A percentile compares a stretch with the other conserved stretches of the same genome.
These are phyloP conservation scores for Pseudocercospora musae DNA, from an alignment of 2,329 filamentous ascomycete species.

Conservation along the genomic window DNA sequence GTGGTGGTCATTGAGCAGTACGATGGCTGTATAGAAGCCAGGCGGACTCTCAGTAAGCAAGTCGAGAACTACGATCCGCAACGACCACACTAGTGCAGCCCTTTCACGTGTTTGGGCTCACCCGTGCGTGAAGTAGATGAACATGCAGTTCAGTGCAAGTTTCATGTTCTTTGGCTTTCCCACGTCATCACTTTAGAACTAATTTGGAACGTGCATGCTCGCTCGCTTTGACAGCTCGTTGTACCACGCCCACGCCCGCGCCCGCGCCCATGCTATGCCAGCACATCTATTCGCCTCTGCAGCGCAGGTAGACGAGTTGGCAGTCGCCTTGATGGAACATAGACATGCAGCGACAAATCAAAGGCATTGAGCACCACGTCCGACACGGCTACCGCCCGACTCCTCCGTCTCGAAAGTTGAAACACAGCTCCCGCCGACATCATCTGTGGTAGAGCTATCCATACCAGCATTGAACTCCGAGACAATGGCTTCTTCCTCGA, in stretches of 20 bases:
- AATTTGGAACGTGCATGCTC: not conserved
- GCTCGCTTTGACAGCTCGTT: not conserved
- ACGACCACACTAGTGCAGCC: not conserved
- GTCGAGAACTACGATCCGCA: not conserved
- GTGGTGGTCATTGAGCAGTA: too few relatives aligned
- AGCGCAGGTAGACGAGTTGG: not conserved
- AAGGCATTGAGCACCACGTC: not conserved
- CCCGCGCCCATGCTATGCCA: too few relatives aligned
- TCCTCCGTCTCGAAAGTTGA: not conserved
- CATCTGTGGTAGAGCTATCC: not conserved
- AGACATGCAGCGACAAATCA: not conserved
- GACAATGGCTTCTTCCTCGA: conserved; percentile 10
- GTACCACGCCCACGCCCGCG: not conserved
- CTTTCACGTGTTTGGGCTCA: not conserved
- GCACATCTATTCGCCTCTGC: not conserved
- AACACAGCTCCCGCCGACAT: not conserved
- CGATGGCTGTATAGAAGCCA: not conserved
- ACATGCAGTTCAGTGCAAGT: too few relatives aligned
- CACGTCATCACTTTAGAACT: not conserved
- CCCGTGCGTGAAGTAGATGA: not conserved
- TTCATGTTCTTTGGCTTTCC: not conserved
- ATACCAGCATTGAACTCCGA: not conserved
- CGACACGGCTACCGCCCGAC: not conserved
- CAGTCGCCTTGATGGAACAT: not conserved
- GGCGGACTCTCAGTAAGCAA: not conserved